Conservation (phyloP, 306 rosid species). For the Castanea sativa region DNA sequence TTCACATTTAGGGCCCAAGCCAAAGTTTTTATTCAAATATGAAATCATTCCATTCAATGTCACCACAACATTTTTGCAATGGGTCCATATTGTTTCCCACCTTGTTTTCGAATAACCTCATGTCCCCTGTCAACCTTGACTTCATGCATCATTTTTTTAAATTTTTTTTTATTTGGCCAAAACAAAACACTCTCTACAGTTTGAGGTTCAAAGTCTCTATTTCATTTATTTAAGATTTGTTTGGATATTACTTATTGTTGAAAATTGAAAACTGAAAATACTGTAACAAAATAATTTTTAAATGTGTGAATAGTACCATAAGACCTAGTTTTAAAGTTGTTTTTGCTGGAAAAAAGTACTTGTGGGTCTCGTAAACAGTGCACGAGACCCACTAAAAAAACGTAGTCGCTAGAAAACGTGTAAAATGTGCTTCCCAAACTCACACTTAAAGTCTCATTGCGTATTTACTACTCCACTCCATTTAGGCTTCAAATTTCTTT, state of each 20-base stretch:
- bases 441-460: not conserved
- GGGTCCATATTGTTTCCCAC: not conserved
- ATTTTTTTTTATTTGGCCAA: not conserved
- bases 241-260: rapidly evolving
- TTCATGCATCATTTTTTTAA: not conserved
- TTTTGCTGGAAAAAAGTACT: too few species aligned
- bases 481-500: too few species aligned
- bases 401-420: too few species aligned
- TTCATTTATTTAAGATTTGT: not conserved
- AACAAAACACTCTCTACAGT: too few species aligned
- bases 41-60: conserved; percentile 7
- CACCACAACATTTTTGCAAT: not conserved
- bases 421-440: too few species aligned
- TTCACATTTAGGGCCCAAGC: not conserved
- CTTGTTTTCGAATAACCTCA: not conserved
- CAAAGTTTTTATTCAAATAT: conserved; percentile 1
- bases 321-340: too few species aligned
- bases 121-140: not conserved
- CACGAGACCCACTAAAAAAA: too few species aligned
- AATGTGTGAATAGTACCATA: too few species aligned
- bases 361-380: too few species aligned
- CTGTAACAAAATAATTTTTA: rapidly evolving
- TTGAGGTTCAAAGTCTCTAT: not conserved
- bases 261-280: too few species aligned
- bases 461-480: too few species aligned